These are phyloP conservation scores for Sutorius australiensis DNA, from an alignment of 768 basidiomycete genomes.

Conservation along the genomic window DNA sequence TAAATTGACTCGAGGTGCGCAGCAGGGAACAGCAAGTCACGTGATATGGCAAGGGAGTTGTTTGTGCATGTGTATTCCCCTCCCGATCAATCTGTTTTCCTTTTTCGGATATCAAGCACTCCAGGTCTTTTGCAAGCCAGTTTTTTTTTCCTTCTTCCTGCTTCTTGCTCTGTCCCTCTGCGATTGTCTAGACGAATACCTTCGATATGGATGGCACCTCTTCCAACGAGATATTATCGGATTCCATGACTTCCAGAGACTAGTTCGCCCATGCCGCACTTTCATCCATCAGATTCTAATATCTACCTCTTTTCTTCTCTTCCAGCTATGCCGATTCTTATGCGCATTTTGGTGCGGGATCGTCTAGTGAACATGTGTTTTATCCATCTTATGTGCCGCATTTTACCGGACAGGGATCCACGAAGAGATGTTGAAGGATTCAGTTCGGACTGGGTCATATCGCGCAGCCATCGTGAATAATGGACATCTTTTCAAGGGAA, in stretches of 20 bases:
- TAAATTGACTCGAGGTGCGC: too few species aligned
- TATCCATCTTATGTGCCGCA: conserved; percentile 2
- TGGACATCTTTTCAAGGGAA: conserved; percentile 91
- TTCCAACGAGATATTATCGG: conserved; percentile 22
- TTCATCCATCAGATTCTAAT: conserved; percentile 36
- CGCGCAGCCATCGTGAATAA: conserved; percentile 93
- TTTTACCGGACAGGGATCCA: conserved; percentile 69
- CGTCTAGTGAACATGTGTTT: neutral
- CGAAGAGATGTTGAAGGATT: conserved; percentile 99
- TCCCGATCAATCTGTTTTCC: conserved; percentile 13
- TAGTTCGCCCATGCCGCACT: conserved; percentile 58
- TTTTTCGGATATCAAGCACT: conserved; percentile 2
- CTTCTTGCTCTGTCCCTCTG: neutral
- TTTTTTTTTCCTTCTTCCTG: neutral
- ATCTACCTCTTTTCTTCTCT: conserved; percentile 31
- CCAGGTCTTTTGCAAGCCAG: neutral
- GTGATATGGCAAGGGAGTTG: conserved; percentile 8
- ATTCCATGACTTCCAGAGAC: conserved; percentile 81
- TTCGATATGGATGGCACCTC: conserved; percentile 30
- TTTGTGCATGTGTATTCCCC: conserved; percentile 14
- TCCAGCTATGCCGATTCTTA: conserved; percentile 92
- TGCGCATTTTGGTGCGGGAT: conserved; percentile 79
- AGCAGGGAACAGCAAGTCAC: conserved; percentile 13
- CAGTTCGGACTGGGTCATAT: conserved; percentile 93
- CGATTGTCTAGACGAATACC: conserved; percentile 1